These are phyloP conservation scores for Coprinopsis strossmayeri DNA, from an alignment of 768 basidiomycete genomes.

Conservation along the genomic window DNA sequence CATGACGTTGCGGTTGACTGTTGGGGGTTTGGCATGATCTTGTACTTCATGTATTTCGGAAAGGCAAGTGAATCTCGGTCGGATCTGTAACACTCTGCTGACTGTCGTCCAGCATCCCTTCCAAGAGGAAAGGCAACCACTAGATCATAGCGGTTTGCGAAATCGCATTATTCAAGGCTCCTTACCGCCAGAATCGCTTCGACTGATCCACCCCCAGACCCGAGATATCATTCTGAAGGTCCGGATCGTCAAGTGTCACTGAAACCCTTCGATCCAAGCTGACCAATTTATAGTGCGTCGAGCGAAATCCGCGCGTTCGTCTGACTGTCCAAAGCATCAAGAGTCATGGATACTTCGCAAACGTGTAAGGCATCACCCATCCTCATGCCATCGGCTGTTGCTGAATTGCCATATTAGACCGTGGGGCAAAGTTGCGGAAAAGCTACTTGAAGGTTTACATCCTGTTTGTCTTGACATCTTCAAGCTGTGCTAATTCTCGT, in stretches of 20 bases:
- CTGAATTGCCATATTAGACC: constrained; percentile 6
- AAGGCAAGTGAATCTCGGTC: constrained; percentile 24
- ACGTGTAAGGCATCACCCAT: constrained; percentile 30
- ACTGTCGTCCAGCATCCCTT: constrained; percentile 34
- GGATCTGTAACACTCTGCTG: background rate
- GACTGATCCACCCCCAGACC: constrained; percentile 24
- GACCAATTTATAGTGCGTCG: constrained; percentile 36
- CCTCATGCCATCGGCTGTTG: constrained; percentile 10
- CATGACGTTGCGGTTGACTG: constrained; percentile 47
- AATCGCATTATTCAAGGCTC: constrained; percentile 27
- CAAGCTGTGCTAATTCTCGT: background rate
- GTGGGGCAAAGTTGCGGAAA: constrained; percentile 30
- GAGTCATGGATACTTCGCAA: constrained; percentile 41
- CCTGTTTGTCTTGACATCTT: background rate
- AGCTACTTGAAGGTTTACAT: constrained; percentile 8
- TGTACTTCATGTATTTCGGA: constrained; percentile 45
- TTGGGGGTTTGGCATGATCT: constrained; percentile 51
- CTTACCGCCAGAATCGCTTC: constrained; percentile 21
- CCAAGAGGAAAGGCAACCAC: constrained; percentile 12
- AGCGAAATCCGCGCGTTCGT: constrained; percentile 48
- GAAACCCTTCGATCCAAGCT: constrained; percentile 3
- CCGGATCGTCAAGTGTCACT: constrained; percentile 4
- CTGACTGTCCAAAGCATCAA: constrained; percentile 33
- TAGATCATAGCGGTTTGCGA: constrained; percentile 22
- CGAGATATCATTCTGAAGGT: constrained; percentile 43